Conservation (phyloP, 164 flowering plant genomes). For the Magnolia kwangsiensis region DNA sequence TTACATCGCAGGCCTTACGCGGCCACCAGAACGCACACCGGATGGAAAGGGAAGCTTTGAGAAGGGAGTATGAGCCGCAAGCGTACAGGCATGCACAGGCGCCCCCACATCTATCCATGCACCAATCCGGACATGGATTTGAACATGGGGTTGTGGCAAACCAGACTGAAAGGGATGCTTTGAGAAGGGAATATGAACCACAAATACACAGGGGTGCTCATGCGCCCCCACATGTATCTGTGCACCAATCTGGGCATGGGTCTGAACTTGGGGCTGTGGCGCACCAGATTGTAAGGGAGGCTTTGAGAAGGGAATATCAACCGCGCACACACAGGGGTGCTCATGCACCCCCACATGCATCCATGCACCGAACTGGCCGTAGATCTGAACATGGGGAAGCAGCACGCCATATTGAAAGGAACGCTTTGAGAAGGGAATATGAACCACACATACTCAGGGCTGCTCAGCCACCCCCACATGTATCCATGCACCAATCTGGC, state of each 20-base stretch:
- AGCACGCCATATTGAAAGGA: too few species aligned
- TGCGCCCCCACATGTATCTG: neutral
- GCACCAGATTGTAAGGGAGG: neutral
- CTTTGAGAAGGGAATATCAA: neutral
- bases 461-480: neutral
- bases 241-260: neutral
- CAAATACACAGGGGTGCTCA: neutral
- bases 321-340: neutral
- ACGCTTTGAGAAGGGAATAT: neutral
- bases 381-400: neutral
- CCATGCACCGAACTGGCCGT: neutral
- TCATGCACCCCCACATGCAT: neutral
- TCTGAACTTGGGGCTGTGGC: neutral
- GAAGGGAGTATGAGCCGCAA: neutral
- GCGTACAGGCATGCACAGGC: neutral
- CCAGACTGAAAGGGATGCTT: neutral
- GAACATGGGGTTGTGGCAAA: neutral
- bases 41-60: neutral
- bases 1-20: neutral
- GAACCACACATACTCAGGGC: neutral
- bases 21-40: neutral
- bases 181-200: neutral
- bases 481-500: neutral
- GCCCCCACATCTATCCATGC: neutral
- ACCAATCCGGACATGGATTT: too few species aligned